Evolutionary conservation across 2,329 filamentous ascomycete species (phyloP), one percentile per base, ranked within the genome.

Genomic region (Nannizzia gypsea): DNA sequence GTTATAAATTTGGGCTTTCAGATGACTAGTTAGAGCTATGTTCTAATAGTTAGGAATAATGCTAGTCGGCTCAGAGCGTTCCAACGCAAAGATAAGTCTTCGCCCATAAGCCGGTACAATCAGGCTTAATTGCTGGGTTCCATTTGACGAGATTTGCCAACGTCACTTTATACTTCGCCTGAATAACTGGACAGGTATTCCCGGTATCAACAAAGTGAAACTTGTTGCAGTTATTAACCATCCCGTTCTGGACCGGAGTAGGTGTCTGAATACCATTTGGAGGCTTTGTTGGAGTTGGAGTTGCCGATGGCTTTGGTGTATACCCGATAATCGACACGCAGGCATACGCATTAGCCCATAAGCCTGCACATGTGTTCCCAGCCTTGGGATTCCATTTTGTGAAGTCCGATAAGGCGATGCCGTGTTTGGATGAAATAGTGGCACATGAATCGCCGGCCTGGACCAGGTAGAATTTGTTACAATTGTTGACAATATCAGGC

Each of bases 301-400:
- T 42, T 42, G 38, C 2, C 15, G 38, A n/a, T 17, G 38, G 38
- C 6, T 15, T 42, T n/a, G 38, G 38, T 1, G 17, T 46, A 24
- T 46, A 22, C 8, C 42, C 42, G 42, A 46, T 22, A 17, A 46
- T 24, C 6, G 42, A 48, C 20, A 48, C 44, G 20, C 44, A 48
- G 20, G 20, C 22, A 15, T 48, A 24, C 6, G 20, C 20, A 15
- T 26, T 26, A 26, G 44, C 8, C 20, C 38, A 42, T 13, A 42
- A 15, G 13, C 38, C n/a, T 20, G 8, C 20, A 57, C 67, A 69
- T 28, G 59, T 56, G 2, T 38, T 26, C 8, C 64, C 64, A 1
- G 67, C 64, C 1, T 59, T 62, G 1, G 66, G 64, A 63, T 67
- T 69, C 67, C 66, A 69, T 6, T 50, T 57, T 4, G 58, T 28